These are phyloP conservation scores for Gypsophila paniculata DNA, from an alignment of 179 eudicot species.

Conservation along the genomic window DNA sequence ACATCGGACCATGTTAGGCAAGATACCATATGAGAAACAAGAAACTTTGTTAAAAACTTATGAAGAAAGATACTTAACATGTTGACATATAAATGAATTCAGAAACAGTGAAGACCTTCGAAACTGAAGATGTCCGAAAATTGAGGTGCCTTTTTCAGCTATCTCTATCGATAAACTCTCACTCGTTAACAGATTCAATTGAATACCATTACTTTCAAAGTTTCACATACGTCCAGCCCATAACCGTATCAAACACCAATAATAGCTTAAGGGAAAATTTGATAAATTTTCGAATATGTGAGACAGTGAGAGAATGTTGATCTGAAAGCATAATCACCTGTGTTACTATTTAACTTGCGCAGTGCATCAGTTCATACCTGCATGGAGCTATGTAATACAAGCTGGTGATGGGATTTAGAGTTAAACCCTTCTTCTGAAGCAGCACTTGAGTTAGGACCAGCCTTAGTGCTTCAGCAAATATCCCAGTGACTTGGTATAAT, in stretches of 20 bases:
- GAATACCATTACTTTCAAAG: not conserved
- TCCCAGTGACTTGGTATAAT: conserved; percentile 87
- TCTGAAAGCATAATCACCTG: not conserved
- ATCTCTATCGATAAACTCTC: not conserved
- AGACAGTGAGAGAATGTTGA: not conserved
- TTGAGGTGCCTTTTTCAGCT: not conserved
- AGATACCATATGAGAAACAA: not conserved
- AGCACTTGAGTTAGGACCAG: conserved; percentile 97
- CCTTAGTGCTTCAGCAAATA: conserved; percentile 94
- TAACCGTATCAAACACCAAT: not conserved
- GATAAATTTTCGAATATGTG: not conserved
- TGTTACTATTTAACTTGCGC: no score
- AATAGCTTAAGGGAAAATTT: not conserved
- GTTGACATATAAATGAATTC: no score
- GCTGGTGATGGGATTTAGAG: conserved; percentile 96
- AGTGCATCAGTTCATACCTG: conserved; percentile 59
- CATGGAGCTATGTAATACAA: conserved; percentile 98
- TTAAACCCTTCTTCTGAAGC: conserved; percentile 93
- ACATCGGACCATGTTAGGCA: not conserved
- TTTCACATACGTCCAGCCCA: not conserved
- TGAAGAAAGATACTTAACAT: no score
- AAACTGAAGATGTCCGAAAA: no score
- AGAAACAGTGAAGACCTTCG: no score
- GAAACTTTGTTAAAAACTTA: no score
- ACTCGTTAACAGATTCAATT: not conserved